Conservation (phyloP, 1,139 yeast species). For the Saccharomycopsis hybrid region DNA sequence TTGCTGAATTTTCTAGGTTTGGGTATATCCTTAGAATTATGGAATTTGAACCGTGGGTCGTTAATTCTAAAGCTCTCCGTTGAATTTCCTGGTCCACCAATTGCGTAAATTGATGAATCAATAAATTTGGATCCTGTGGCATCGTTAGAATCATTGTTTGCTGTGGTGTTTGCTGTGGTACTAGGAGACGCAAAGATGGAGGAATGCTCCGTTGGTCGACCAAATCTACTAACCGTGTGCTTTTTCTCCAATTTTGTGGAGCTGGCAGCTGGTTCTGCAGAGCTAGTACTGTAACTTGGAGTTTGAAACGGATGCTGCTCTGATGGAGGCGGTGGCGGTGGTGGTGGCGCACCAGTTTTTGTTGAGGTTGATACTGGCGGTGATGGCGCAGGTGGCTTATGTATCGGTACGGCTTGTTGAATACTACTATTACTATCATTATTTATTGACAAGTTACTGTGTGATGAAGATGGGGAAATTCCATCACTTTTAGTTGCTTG, state of each 20-base stretch:
- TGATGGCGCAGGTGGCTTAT: conserved; percentile 2
- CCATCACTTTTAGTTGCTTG: too few relatives aligned
- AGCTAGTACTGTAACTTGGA: conserved; percentile 21
- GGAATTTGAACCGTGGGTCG: conserved; percentile 69
- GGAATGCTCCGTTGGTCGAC: conserved; percentile 30
- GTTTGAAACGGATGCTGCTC: conserved; percentile 14
- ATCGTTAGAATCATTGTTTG: conserved; percentile 32
- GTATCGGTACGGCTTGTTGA: too few relatives aligned
- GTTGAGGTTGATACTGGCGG: too few relatives aligned
- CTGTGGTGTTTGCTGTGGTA: conserved; percentile 24
- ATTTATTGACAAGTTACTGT: too few relatives aligned
- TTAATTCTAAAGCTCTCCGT: conserved; percentile 48
- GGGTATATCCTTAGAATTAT: conserved; percentile 65
- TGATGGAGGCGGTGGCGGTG: conserved; percentile 1
- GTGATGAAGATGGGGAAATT: conserved; percentile 24
- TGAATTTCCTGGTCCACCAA: conserved; percentile 36
- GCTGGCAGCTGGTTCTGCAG: background rate
- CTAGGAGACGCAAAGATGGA: conserved; percentile 22
- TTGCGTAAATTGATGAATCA: conserved; percentile 28
- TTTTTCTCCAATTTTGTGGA: conserved; percentile 22
- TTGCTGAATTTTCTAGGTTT: conserved; percentile 74
- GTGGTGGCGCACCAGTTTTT: conserved; percentile 19
- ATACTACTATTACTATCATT: too few relatives aligned
- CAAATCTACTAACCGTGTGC: conserved; percentile 25
- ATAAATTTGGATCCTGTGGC: conserved; percentile 26